Evolutionary conservation across 2,329 filamentous ascomycete genomes (phyloP), one percentile per base, ranked within the genome.

Genomic region (Calonectria henricotiae): DNA sequence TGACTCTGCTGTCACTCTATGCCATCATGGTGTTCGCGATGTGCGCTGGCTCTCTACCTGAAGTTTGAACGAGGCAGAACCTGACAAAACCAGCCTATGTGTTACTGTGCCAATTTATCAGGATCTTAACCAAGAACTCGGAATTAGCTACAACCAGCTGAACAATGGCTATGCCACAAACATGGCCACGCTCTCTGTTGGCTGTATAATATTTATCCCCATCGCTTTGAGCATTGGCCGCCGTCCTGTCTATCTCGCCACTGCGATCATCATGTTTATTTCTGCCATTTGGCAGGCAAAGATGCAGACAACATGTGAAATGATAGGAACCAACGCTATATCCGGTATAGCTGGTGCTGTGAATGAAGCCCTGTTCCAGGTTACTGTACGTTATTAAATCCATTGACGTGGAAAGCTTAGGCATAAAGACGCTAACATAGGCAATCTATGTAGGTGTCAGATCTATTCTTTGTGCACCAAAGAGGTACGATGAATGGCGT

Each of bases 281-380:
- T 46, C 66, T 1, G 68, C 71, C 1, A 70, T 73, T 9, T 81
- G 79, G 79, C 73, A 73, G 8, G 76, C 77, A 1, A 67, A 69
- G 43, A 78, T 76, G 67, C 64, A 65, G 3, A 78, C 74, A 0
- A 35, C 62, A 3, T 51, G 71, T 1, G 76, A 79, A 3, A 64
- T 80, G 47, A 70, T 74, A 35, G 61, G 76, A 2, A 72, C 68
- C 27, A 79, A 79, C 25, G 27, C 75, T 0, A 66, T 81, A 0
- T 76, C 78, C 9, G 83, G 83, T 0, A 62, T 84, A 15, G 81
- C 81, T 4, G 82, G 80, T 9, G 79, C 81, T 1, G 80, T 80
- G 1, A 83, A 83, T 23, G 82, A 84, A 62, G 78, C 80, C 1
- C 79, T 82, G 11, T 78, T 78, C 3, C 80, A 83, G 58, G 82